phyloP scores from a whole-genome alignment of 2,329 filamentous ascomycete genomes.

The Tolypocladium amazonense region DNA sequence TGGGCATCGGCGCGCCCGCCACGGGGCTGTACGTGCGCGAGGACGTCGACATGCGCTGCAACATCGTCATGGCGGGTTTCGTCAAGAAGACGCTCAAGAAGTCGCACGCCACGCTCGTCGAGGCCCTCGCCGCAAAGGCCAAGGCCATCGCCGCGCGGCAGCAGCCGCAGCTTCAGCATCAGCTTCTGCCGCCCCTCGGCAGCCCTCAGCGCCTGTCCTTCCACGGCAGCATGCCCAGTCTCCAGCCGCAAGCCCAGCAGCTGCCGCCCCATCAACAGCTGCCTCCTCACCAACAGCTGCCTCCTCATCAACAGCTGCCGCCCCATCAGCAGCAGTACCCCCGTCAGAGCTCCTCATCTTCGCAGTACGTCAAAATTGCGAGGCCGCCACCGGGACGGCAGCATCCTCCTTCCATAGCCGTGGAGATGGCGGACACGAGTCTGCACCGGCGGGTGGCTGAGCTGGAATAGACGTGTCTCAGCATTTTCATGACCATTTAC shows the following conservation, averaged over 20 bases:
- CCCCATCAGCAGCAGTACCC: background rate
- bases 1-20: slow-evolving; percentile 54
- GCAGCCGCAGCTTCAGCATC: background rate
- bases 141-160: background rate
- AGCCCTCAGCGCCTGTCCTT: background rate
- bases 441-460: background rate
- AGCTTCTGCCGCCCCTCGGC: background rate
- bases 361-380: background rate
- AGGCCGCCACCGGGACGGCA: background rate
- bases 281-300: too few species aligned
- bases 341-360: background rate
- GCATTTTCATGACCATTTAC: background rate
- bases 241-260: background rate
- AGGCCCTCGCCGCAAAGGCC: slow-evolving; percentile 37
- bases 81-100: slow-evolving; percentile 76
- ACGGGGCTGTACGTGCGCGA: slow-evolving; percentile 73
- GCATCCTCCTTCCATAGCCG: background rate
- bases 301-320: too few species aligned
- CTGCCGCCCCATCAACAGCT: too few species aligned
- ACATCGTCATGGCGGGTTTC: slow-evolving; percentile 62
- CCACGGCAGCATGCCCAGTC: background rate
- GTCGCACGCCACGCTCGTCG: slow-evolving; percentile 60
- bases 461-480: background rate
- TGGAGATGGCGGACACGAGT: background rate
- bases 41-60: slow-evolving; percentile 73